Evolutionary conservation across 2,329 filamentous ascomycete genomes (phyloP).

Genomic region (Ascosphaera pollenicola): DNA sequence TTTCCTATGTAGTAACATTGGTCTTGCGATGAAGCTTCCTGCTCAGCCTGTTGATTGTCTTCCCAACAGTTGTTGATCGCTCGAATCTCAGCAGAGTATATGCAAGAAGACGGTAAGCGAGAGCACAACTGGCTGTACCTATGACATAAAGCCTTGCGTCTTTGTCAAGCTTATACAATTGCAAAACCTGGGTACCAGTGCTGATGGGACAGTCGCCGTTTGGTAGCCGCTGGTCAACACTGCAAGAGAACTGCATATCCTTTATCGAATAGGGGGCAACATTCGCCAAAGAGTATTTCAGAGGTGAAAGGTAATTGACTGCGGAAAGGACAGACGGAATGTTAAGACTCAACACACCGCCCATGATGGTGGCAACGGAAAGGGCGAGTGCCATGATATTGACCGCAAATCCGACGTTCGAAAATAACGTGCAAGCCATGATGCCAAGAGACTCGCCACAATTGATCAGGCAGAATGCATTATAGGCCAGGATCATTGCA

Average conservation of each 20-base stretch:
- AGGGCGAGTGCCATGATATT: slow-evolving; percentile 50
- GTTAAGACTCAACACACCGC: slow-evolving; percentile 46
- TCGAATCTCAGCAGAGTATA: slow-evolving; percentile 14
- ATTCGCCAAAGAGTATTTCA: slow-evolving; percentile 47
- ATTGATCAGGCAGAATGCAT: slow-evolving; percentile 49
- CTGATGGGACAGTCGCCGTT: slow-evolving; percentile 41
- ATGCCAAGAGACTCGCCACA: slow-evolving; percentile 59
- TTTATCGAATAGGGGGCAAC: slow-evolving; percentile 43
- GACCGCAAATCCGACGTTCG: slow-evolving; percentile 54
- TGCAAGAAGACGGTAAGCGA: slow-evolving; percentile 40
- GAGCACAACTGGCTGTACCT: slow-evolving; percentile 37
- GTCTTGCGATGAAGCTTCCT: too few species aligned
- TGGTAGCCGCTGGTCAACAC: slow-evolving; percentile 33
- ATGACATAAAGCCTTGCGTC: slow-evolving; percentile 39
- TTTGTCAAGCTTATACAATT: slow-evolving; percentile 43
- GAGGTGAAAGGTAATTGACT: slow-evolving; percentile 49
- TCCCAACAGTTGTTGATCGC: too few species aligned
- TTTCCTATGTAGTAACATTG: too few species aligned
- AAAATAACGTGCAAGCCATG: slow-evolving; percentile 58
- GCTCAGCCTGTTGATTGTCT: too few species aligned
- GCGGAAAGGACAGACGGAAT: slow-evolving; percentile 43
- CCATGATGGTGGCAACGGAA: slow-evolving; percentile 48
- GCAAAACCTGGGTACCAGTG: slow-evolving; percentile 43
- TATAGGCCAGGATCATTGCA: slow-evolving; percentile 46
- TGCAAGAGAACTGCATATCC: slow-evolving; percentile 41